Evolutionary conservation across 768 basidiomycete species (phyloP).

Genomic region (Kwoniella dejecticola): DNA sequence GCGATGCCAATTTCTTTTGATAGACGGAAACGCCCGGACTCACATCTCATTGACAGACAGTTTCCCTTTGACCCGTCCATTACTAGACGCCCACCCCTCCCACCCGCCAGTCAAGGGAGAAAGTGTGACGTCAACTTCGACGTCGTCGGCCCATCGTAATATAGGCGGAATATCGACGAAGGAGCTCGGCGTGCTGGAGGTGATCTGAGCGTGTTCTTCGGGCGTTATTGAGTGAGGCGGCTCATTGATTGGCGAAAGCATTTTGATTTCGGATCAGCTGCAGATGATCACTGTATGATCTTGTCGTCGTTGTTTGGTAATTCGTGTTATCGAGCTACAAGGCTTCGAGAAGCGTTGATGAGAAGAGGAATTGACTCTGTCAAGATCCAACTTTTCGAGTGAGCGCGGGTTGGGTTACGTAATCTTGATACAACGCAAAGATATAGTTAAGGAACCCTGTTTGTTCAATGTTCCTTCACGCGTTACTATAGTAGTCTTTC

Average conservation of each 20-base stretch:
- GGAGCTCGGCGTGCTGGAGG: slow-evolving; percentile 78
- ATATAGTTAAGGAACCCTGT: no score
- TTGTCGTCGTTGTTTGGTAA: no score
- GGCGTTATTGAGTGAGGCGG: slow-evolving; percentile 60
- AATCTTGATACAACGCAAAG: no score
- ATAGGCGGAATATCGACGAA: slow-evolving; percentile 84
- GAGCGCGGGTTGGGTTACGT: no score
- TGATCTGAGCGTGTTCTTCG: slow-evolving; percentile 69
- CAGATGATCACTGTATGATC: no score
- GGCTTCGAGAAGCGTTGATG: no score
- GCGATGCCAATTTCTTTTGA: background rate
- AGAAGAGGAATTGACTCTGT: no score
- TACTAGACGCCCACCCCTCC: slow-evolving; percentile 48
- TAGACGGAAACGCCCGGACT: slow-evolving; percentile 11
- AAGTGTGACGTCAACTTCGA: slow-evolving; percentile 67
- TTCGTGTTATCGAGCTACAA: no score
- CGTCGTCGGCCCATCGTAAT: slow-evolving; percentile 70
- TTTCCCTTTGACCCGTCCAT: slow-evolving; percentile 65
- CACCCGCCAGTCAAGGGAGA: slow-evolving; percentile 71
- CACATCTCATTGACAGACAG: slow-evolving; percentile 87
- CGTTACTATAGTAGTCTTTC: no score
- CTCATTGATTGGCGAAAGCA: slow-evolving; percentile 2
- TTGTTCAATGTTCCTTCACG: no score
- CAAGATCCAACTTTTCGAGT: no score
- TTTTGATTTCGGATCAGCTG: background rate